Evolutionary conservation across 2,329 filamentous ascomycete species (phyloP), one percentile per base, ranked within the genome.

Genomic region (Talaromyces pinophilus): DNA sequence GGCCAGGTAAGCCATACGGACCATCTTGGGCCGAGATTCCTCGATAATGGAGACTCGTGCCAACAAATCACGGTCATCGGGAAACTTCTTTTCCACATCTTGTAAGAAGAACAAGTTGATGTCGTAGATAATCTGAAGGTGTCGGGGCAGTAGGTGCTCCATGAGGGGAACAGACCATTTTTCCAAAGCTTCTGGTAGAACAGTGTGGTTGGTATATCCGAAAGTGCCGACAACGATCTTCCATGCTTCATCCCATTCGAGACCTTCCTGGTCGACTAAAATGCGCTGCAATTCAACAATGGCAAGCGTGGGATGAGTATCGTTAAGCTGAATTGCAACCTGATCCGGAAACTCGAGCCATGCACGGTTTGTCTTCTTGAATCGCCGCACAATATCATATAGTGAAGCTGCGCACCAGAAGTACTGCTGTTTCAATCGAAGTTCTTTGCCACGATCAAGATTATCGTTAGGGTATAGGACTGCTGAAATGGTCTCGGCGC

Each of bases 331-430:
- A 71, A 99, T 98, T 50, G 95, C 95, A 67, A 98, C 90, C 77
- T 97, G 93, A 60, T 96, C 94, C 54, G 94, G 86, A 81, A 99
- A 99, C 74, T 96, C 91, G 71, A 82, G 89, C 95, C 95, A 99
- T 7, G 90, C 83, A 69, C 94, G 89, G 83, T 92, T 93, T 19
- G 92, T 89, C 86, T 98, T 99, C 85, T 98, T 99, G 88, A 98
- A 99, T 67, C 95, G 90, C 67, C 95, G 91, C 67, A 99, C 91
- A 76, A 99, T 99, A 74, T 99, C 95, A 76, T 92, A 92, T 3
- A 99, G 86, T 17, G 95, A 99, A 17, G 95, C 95, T 62, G 95
- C 93, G 75, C 97, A 96, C 95, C 95, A 99, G 83, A 99, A 99
- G 85, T 99, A 99, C 79, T 99, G 95, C 80, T 99, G 95, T 86